Evolutionary conservation across 2,329 filamentous ascomycete species (phyloP).

Genomic region (Exophiala spinifera): DNA sequence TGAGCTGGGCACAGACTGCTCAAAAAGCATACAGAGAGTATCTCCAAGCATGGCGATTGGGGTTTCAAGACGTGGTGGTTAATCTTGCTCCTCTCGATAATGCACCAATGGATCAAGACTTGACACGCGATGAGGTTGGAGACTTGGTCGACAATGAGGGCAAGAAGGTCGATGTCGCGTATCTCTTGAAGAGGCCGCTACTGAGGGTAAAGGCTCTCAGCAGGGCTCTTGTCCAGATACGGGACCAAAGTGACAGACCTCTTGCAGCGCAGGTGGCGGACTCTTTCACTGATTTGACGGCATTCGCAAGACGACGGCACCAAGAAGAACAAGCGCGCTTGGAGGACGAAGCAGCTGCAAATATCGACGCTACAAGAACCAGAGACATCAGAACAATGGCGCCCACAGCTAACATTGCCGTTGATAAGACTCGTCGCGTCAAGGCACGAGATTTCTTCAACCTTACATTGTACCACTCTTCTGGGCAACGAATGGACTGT

Average conservation of each 20-base stretch:
- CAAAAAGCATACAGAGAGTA: slow-evolving; percentile 81
- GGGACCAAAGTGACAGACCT: slow-evolving; percentile 36
- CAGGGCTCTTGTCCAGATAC: slow-evolving; percentile 70
- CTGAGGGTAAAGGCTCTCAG: slow-evolving; percentile 83
- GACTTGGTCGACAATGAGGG: slow-evolving; percentile 69
- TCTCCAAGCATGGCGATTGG: slow-evolving; percentile 81
- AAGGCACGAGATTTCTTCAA: slow-evolving; percentile 87
- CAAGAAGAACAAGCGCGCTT: slow-evolving; percentile 70
- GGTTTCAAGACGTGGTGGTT: slow-evolving; percentile 91
- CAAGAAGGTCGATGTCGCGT: slow-evolving; percentile 89
- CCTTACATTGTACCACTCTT: slow-evolving; percentile 81
- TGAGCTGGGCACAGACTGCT: slow-evolving; percentile 77
- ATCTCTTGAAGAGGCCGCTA: slow-evolving; percentile 83
- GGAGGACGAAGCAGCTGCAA: slow-evolving; percentile 81
- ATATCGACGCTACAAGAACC: slow-evolving; percentile 75
- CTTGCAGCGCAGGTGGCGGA: slow-evolving; percentile 58
- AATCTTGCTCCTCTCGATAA: slow-evolving; percentile 79
- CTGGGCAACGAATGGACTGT: slow-evolving; percentile 83
- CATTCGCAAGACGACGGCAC: slow-evolving; percentile 69
- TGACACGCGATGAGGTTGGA: slow-evolving; percentile 58
- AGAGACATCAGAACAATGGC: slow-evolving; percentile 76
- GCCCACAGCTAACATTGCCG: slow-evolving; percentile 64
- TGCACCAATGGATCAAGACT: slow-evolving; percentile 46
- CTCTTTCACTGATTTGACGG: slow-evolving; percentile 69
- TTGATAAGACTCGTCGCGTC: slow-evolving; percentile 78